Evolutionary conservation across 2,329 filamentous ascomycete species (phyloP).

Genomic region (Phialemonium atrogriseum): DNA sequence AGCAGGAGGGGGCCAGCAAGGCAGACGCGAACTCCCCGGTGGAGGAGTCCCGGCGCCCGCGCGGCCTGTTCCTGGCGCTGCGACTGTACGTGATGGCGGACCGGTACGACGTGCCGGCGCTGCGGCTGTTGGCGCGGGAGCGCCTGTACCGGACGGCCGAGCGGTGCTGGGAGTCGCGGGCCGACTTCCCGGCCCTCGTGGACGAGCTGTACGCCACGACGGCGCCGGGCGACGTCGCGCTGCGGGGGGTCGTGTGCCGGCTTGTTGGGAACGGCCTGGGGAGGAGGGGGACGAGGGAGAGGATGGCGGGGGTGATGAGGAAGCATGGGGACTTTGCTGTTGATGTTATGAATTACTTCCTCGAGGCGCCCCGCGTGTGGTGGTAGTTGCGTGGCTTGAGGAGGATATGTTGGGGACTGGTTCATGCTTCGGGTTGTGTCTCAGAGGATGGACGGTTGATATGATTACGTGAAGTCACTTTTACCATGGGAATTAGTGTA

Average conservation of each 20-base stretch:
- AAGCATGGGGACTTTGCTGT: conserved; percentile 14
- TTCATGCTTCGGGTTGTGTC: no score
- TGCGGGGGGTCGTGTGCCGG: conserved; percentile 13
- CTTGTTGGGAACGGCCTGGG: conserved; percentile 7
- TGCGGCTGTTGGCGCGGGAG: conserved; percentile 19
- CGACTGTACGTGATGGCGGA: conserved; percentile 25
- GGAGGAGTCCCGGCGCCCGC: no score
- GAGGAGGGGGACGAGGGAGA: not conserved
- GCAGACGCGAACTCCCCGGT: no score
- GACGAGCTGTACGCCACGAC: conserved; percentile 17
- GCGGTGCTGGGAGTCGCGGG: conserved; percentile 3
- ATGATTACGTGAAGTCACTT: no score
- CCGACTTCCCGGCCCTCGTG: conserved; percentile 14
- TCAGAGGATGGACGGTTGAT: no score
- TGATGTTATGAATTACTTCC: conserved; percentile 7
- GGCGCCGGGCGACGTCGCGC: conserved; percentile 8
- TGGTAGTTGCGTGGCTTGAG: no score
- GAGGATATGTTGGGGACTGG: no score
- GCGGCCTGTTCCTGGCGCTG: conserved; percentile 5
- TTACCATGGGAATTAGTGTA: no score
- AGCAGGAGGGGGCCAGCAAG: no score
- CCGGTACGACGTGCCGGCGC: conserved; percentile 24
- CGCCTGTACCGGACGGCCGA: conserved; percentile 19
- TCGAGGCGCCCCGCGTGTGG: no score
- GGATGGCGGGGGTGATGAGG: conserved; percentile 12